Percentiles rank a stretch among this genome's conserved stretches.
Conservation (phyloP, 2,329 filamentous ascomycete species). For the Diplocarpon rosae region DNA sequence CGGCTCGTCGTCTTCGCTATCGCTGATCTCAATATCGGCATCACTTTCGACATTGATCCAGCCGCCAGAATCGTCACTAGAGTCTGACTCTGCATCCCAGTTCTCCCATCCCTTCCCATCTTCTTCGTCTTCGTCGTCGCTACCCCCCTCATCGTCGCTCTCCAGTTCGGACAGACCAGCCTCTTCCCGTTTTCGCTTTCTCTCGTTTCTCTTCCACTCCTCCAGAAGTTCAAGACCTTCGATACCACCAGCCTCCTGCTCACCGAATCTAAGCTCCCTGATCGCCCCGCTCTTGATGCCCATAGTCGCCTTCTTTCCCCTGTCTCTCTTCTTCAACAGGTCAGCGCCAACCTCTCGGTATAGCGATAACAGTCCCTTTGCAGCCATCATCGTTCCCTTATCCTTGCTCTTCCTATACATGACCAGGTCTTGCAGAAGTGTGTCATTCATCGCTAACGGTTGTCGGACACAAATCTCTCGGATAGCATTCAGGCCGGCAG, state of each 20-base stretch:
- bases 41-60: slow-evolving; percentile 90
- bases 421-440: slow-evolving; percentile 87
- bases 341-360: slow-evolving; percentile 88
- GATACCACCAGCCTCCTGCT: slow-evolving; percentile 69
- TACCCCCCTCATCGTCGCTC: slow-evolving; percentile 49
- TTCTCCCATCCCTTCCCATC: slow-evolving; percentile 21
- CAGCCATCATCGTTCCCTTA: slow-evolving; percentile 98
- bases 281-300: slow-evolving; percentile 65
- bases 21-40: slow-evolving; percentile 63
- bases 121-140: slow-evolving; percentile 38
- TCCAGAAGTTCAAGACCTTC: slow-evolving; percentile 87
- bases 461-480: slow-evolving; percentile 88
- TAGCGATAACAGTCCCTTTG: slow-evolving; percentile 78
- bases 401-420: slow-evolving; percentile 97
- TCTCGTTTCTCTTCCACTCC: slow-evolving; percentile 88
- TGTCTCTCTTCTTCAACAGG: slow-evolving; percentile 77
- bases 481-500: slow-evolving; percentile 88
- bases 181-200: slow-evolving; percentile 58
- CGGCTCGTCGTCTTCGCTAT: slow-evolving; percentile 64
- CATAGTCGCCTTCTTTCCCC: slow-evolving; percentile 85
- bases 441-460: slow-evolving; percentile 92
- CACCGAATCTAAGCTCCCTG: slow-evolving; percentile 70
- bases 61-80: slow-evolving; percentile 63
- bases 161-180: slow-evolving; percentile 51
- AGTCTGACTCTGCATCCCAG: slow-evolving; percentile 32